Evolutionary conservation across 2,329 filamentous ascomycete species (phyloP), one percentile per base, ranked within the genome.

Genomic region (Cladosporium sphaerospermum): DNA sequence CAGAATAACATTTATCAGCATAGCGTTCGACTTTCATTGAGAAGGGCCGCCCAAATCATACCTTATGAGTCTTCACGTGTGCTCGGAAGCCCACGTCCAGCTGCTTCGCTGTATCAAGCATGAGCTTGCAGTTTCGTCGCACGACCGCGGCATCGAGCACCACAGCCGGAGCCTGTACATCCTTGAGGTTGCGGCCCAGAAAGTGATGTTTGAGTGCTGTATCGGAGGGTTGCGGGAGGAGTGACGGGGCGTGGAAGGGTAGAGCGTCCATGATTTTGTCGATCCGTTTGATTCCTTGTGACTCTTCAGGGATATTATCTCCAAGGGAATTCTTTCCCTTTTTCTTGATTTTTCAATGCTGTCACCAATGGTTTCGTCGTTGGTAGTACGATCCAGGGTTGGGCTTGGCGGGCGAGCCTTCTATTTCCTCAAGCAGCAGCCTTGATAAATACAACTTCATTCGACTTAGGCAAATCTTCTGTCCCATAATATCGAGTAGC

Each of bases 1-100:
- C 39, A 14, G 2, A 28, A 28, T 28, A 28, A 28, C 36, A 39
- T 9, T 44, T 1, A 32, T 44, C 3, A 41, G 16, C 8, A 36
- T 36, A 11, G n/a, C 10, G 9, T 36, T 11, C 10, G n/a, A 11
- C 10, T 36, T 1, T 36, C 34, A 36, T 11, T n/a, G 34, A 36
- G 42, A 46, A 39, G 23, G 3, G 23, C 46, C 32, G 42, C 16
- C 7, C 36, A 40, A 48, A 40, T 14, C 63, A 52, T 69, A 85
- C 85, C 74, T 93, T 93, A 68, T 93, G 88, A 18, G 86, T 90
- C 71, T 93, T 93, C 55, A 92, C 82, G 67, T 93, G 88, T 1
- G 85, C 84, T 54, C 88, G 76, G 73, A 89, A 92, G 6, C 77
- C 78, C 19, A 91, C 74, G 0, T 77, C 74, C 11, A 91, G 70